These are phyloP conservation scores for Paratinospora sagittata DNA, from an alignment of 164 flowering plant genomes.

Conservation along the genomic window DNA sequence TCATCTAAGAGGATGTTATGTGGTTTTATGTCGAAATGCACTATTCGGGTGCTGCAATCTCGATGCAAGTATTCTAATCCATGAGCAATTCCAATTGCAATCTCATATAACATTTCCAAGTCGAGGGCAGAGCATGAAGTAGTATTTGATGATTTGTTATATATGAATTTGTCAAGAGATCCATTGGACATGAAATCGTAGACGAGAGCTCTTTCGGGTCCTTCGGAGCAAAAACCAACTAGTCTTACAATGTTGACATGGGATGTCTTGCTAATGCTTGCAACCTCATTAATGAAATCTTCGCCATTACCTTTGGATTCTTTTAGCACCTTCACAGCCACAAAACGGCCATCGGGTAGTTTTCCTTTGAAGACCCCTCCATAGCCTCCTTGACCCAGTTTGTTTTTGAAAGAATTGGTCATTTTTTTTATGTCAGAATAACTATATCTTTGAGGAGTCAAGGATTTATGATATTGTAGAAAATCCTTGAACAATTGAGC, in stretches of 20 bases:
- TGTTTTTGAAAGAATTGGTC: conserved; percentile 14
- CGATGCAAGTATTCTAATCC: conserved; percentile 1
- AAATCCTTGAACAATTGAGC: background rate
- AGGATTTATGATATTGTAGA: background rate
- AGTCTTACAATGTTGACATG: conserved; percentile 5
- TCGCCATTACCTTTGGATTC: conserved; percentile 1
- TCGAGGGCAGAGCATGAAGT: background rate
- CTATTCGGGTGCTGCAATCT: background rate
- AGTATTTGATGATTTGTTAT: background rate
- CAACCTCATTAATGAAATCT: conserved; percentile 8
- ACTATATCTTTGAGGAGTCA: conserved; percentile 12
- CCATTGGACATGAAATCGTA: conserved; percentile 1
- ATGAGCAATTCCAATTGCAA: background rate
- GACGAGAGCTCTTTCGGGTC: conserved; percentile 6
- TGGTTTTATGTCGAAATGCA: conserved; percentile 1
- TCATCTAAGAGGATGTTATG: background rate
- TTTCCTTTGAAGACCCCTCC: conserved; percentile 16
- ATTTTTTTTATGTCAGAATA: conserved; percentile 18
- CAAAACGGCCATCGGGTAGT: background rate
- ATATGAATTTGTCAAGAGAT: conserved; percentile 6
- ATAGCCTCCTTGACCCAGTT: conserved; percentile 9
- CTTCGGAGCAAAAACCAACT: background rate
- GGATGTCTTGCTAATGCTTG: conserved; percentile 1
- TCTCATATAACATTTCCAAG: background rate
- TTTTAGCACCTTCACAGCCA: conserved; percentile 5